Conservation (phyloP, 2,329 filamentous ascomycete species). For the Neonectria neomacrospora region DNA sequence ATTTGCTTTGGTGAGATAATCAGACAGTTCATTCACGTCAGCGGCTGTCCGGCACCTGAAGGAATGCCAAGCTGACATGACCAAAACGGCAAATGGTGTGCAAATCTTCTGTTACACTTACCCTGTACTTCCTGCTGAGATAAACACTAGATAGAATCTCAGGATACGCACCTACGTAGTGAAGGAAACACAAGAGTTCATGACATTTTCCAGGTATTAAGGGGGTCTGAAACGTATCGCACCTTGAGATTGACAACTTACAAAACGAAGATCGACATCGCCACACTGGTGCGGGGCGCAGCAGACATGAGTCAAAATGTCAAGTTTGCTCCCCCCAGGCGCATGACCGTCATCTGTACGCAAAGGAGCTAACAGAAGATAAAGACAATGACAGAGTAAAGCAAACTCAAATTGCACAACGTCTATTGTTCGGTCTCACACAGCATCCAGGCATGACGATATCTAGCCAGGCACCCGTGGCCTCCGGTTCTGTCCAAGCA, state of each 20-base stretch:
- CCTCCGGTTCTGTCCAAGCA: background rate
- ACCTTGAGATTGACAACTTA: too few species aligned
- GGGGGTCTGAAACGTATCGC: too few species aligned
- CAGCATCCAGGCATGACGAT: background rate
- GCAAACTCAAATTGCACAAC: background rate
- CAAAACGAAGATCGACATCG: background rate
- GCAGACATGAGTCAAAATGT: background rate
- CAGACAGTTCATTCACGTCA: background rate
- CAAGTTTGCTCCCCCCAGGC: background rate
- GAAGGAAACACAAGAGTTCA: too few species aligned
- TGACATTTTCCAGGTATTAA: too few species aligned
- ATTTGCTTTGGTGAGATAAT: background rate
- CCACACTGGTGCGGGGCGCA: background rate
- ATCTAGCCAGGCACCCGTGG: background rate
- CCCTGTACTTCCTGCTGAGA: background rate
- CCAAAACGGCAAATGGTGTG: background rate
- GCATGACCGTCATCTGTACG: background rate
- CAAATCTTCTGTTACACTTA: background rate
- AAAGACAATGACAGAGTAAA: background rate
- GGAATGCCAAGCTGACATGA: slow-evolving; percentile 1
- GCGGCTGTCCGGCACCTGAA: slow-evolving; percentile 1
- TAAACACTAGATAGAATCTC: background rate
- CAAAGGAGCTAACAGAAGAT: background rate
- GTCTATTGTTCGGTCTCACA: background rate
- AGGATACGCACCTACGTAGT: too few species aligned